Conservation (phyloP, 805 yeast species). For the Nakazawaea ambrosiae region DNA sequence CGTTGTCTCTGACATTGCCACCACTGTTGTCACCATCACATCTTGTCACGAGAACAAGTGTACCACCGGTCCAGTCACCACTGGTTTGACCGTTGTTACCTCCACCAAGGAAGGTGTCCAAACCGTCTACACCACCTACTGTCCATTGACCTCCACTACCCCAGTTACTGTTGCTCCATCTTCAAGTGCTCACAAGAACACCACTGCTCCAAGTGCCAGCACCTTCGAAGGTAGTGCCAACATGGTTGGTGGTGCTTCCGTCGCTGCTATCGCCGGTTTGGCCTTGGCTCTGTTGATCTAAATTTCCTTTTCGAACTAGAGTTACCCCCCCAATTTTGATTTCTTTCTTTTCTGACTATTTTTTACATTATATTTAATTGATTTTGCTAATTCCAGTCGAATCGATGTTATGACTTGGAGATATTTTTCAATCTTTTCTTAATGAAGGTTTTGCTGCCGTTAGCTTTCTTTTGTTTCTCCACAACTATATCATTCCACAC, state of each 20-base stretch:
- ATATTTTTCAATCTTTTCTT: no score
- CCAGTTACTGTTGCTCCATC: background rate
- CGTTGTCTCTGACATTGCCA: slow-evolving; percentile 15
- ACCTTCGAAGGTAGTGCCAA: background rate
- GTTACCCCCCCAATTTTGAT: no score
- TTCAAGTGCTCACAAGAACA: no score
- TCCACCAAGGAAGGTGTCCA: background rate
- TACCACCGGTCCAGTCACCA: slow-evolving; percentile 8
- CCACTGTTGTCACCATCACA: slow-evolving; percentile 24
- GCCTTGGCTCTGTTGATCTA: slow-evolving; percentile 6
- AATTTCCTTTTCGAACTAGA: no score
- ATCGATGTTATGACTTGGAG: no score
- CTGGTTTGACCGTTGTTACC: background rate
- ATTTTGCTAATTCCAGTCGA: no score
- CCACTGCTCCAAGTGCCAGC: background rate
- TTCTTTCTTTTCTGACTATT: no score
- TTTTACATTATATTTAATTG: no score
- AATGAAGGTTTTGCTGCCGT: no score
- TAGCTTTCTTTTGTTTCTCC: no score
- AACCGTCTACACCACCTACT: background rate
- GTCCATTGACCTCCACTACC: background rate
- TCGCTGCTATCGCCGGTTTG: slow-evolving; percentile 6
- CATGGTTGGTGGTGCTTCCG: background rate
- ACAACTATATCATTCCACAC: no score
- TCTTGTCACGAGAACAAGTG: slow-evolving; percentile 15